Evolutionary conservation across 108 stramenopile genomes (phyloP), one percentile per base, ranked within the genome.

Genomic region (Pinguiococcus pyrenoidosus): DNA sequence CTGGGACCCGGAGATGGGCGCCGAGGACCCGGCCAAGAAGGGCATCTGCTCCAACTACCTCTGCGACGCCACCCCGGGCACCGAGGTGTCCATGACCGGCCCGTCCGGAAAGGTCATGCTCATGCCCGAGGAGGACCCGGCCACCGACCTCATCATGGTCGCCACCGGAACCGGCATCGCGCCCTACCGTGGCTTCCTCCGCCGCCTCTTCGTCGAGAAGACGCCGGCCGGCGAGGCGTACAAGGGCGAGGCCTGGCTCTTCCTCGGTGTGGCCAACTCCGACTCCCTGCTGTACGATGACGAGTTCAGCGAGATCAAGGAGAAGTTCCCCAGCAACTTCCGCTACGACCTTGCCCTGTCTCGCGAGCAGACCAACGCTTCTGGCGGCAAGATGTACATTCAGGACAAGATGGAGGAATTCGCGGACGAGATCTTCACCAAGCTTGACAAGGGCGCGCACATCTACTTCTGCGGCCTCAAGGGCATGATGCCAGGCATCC

Each of bases 381-480:
- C 72, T 49, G 92, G 92, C 28, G 92, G 88, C 32, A 94, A 94
- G 68, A 94, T 94, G 92, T 94, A 94, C 77, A 89, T 94, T 49
- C 92, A 94, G 69, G 92, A 94, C 74, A 94, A 94, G 83, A 84
- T 93, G 46, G 88, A 88, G 72, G 88, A 93, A 54, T 90, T 90
- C 55, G 86, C 83, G 14, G 88, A 93, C 62, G 91, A 93, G 47
- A 69, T 93, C 33, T 93, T 89, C 72, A 26, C 29, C 30, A 83
- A 83, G 77, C 76, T 93, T 13, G 71, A 73, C 44, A 73, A 72
- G 18, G 87, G 87, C 49, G 91, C 87, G 12, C 87, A 87, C 82
- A 88, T 92, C 49, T 92, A 92, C 78, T 92, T 92, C 75, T 92
- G 91, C 59, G 91, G 91, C 25, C 61, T 92, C 45, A 92, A 92